Percentiles rank a stretch among this genome's conserved stretches.
Conservation (phyloP, 2,329 filamentous ascomycete species). For the Fusarium nodosum region DNA sequence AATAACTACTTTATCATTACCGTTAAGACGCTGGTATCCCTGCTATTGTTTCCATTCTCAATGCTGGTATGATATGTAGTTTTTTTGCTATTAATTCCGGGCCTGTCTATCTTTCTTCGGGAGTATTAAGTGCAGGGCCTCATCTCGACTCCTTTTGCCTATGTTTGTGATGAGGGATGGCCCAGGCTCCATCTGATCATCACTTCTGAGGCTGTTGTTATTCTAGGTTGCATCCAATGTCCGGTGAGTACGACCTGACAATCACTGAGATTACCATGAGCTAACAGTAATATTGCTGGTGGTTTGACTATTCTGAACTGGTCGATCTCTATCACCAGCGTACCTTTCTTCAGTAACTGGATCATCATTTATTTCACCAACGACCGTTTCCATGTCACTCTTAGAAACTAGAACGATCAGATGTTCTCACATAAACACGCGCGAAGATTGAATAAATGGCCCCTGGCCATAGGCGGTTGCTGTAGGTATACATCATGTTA, state of each 20-base stretch:
- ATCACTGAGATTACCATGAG: rapidly evolving
- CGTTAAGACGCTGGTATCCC: conserved; percentile 30
- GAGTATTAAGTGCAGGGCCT: conserved; percentile 35
- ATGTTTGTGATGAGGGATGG: conserved; percentile 25
- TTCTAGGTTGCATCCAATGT: conserved; percentile 35
- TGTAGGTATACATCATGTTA: conserved; percentile 14
- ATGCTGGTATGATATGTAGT: conserved; percentile 42
- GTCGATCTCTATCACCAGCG: conserved; percentile 6
- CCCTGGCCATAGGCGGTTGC: too few relatives aligned
- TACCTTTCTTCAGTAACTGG: too few relatives aligned
- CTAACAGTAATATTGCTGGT: conserved; percentile 6
- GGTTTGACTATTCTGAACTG: conserved; percentile 33
- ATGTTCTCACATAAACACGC: too few relatives aligned
- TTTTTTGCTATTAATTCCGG: conserved; percentile 37
- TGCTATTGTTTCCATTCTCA: conserved; percentile 35
- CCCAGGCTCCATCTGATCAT: conserved; percentile 27
- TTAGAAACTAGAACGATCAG: too few relatives aligned
- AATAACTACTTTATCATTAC: conserved; percentile 30
- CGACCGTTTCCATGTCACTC: too few relatives aligned
- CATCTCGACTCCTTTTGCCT: conserved; percentile 17
- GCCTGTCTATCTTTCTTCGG: conserved; percentile 33
- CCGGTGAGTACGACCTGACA: background rate
- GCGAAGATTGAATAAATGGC: too few relatives aligned
- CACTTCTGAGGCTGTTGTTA: conserved; percentile 1
- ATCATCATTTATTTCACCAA: too few relatives aligned